These are phyloP conservation scores for Testicularia cyperi DNA, from an alignment of 1,284 basidiomycete species.

Conservation along the genomic window DNA sequence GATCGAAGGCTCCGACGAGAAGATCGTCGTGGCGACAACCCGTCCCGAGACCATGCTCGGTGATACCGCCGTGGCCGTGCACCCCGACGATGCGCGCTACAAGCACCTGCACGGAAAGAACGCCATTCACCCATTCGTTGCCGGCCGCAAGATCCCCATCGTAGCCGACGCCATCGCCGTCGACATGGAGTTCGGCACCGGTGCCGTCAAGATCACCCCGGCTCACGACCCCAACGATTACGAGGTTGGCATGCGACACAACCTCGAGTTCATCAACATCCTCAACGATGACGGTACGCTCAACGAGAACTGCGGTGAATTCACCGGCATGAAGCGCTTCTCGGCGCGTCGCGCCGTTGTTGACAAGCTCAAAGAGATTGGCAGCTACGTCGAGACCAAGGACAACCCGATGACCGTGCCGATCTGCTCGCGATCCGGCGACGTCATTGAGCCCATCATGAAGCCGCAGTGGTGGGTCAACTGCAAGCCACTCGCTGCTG, in stretches of 20 bases:
- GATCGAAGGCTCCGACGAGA: slow-evolving; percentile 83
- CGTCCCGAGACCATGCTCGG: slow-evolving; percentile 99
- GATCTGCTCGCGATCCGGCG: slow-evolving; percentile 66
- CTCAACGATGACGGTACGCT: slow-evolving; percentile 96
- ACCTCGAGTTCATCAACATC: slow-evolving; percentile 90
- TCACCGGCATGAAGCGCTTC: slow-evolving; percentile 78
- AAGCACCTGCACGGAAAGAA: slow-evolving; percentile 94
- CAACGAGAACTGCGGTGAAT: slow-evolving; percentile 85
- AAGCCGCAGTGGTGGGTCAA: slow-evolving; percentile 99
- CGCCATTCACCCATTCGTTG: slow-evolving; percentile 83
- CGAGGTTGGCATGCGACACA: slow-evolving; percentile 85
- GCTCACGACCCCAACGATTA: slow-evolving; percentile 98
- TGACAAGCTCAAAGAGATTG: slow-evolving; percentile 79
- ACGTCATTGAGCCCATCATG: slow-evolving; percentile 90
- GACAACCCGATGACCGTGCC: slow-evolving; percentile 65
- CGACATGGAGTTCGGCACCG: slow-evolving; percentile 95
- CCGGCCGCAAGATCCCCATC: slow-evolving; percentile 80
- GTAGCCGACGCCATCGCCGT: slow-evolving; percentile 81
- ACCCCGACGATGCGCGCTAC: slow-evolving; percentile 91
- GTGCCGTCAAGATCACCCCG: slow-evolving; percentile 99
- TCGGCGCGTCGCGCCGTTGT: slow-evolving; percentile 84
- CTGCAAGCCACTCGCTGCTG: slow-evolving; percentile 84
- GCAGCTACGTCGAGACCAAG: slow-evolving; percentile 85
- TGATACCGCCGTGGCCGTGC: slow-evolving; percentile 95
- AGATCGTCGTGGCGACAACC: slow-evolving; percentile 91